Evolutionary conservation across 1,284 basidiomycete species (phyloP).

Genomic region (Kwoniella shivajii): DNA sequence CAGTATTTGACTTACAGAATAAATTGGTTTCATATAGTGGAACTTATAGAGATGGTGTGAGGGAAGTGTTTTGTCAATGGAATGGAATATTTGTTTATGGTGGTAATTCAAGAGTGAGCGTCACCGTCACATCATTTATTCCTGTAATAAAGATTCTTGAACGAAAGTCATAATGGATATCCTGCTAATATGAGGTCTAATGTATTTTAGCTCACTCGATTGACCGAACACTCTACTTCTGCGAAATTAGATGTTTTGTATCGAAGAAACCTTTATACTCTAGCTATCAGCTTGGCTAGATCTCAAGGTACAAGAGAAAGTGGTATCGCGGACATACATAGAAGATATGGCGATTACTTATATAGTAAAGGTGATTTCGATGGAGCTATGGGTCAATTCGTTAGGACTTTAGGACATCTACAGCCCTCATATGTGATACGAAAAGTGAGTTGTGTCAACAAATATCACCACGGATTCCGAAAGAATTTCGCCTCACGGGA

Average conservation of each 20-base stretch:
- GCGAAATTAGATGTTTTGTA: constrained; percentile 81
- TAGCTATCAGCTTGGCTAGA: constrained; percentile 71
- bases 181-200: neutral
- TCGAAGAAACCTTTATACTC: constrained; percentile 68
- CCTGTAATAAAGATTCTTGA: neutral
- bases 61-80: constrained; percentile 77
- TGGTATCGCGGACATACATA: constrained; percentile 80
- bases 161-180: neutral
- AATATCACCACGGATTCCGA: neutral
- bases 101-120: constrained; percentile 72
- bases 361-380: constrained; percentile 92
- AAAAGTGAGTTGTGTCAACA: constrained; percentile 78
- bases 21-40: constrained; percentile 84
- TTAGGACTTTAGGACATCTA: constrained; percentile 84
- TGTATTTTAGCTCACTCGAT: constrained; percentile 63
- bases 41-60: constrained; percentile 74
- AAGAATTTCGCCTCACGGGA: too few relatives aligned
- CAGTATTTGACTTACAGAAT: constrained; percentile 90
- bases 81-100: constrained; percentile 73
- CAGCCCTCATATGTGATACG: constrained; percentile 96
- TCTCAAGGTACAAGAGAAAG: constrained; percentile 71
- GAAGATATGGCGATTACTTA: constrained; percentile 87
- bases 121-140: neutral
- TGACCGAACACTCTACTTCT: constrained; percentile 76
- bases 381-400: constrained; percentile 86